Conservation (phyloP, 192 early-diverging fungal species). For the Linnemannia elongata region DNA sequence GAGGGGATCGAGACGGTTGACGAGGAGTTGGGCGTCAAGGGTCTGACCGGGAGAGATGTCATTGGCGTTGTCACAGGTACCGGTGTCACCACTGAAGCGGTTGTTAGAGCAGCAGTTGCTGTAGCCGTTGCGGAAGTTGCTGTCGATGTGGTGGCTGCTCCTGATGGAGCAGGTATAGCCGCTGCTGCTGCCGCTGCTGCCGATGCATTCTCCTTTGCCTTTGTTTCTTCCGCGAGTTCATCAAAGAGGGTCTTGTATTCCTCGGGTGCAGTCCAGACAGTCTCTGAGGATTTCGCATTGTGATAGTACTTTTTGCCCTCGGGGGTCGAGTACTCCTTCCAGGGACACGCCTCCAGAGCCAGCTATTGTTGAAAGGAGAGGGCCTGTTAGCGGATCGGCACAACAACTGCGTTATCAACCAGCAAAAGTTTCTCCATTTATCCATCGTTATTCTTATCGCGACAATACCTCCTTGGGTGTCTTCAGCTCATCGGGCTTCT, state of each 20-base stretch:
- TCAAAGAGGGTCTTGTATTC: constrained; percentile 73
- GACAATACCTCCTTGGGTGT: constrained; percentile 74
- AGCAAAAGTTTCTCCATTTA: not conserved
- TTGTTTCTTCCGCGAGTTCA: constrained; percentile 51
- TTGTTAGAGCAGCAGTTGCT: not conserved
- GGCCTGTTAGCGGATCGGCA: not conserved
- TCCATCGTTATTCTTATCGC: not conserved
- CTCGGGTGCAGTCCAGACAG: constrained; percentile 89
- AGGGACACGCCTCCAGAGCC: constrained; percentile 72
- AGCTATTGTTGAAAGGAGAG: constrained; percentile 37
- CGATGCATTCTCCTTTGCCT: constrained; percentile 30
- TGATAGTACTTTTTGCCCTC: constrained; percentile 90
- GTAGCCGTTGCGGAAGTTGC: not conserved
- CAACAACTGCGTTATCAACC: not conserved
- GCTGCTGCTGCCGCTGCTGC: not conserved
- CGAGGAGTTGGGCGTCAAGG: constrained; percentile 17
- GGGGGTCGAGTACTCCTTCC: constrained; percentile 89
- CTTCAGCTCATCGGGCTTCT: constrained; percentile 94
- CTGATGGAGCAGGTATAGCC: not conserved
- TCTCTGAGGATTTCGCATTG: constrained; percentile 80
- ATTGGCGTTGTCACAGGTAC: not conserved
- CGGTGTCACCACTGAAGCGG: not conserved
- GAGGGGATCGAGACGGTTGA: constrained; percentile 42
- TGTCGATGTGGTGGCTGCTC: not conserved
- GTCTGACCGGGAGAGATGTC: constrained; percentile 1